A percentile compares a stretch with the other conserved stretches of the same genome.
Conservation (phyloP, 2,329 filamentous ascomycete genomes). For the Pyrenophora graminea region DNA sequence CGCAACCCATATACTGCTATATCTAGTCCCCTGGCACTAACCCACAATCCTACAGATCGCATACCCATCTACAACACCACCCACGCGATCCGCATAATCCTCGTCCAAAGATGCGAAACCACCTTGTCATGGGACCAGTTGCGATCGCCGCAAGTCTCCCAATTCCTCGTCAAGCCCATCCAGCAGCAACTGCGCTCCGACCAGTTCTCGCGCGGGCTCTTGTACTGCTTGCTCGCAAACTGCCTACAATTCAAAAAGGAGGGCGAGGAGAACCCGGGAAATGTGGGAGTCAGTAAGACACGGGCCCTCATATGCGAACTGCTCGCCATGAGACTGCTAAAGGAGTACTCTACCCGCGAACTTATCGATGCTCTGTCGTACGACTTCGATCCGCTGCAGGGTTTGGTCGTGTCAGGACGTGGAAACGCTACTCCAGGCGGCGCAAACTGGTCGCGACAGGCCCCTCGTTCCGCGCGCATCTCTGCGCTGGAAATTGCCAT, state of each 20-base stretch:
- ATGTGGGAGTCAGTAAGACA: constrained; percentile 80
- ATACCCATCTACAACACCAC: constrained; percentile 89
- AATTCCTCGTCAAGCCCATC: constrained; percentile 94
- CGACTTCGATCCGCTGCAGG: constrained; percentile 91
- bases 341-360: constrained; percentile 86
- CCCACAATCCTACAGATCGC: constrained; percentile 63
- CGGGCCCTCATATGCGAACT: constrained; percentile 89
- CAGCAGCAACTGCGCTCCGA: constrained; percentile 82
- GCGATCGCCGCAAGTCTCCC: constrained; percentile 91
- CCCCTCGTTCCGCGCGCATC: constrained; percentile 68
- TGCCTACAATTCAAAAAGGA: constrained; percentile 93
- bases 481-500: constrained; percentile 94
- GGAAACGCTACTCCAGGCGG: constrained; percentile 32
- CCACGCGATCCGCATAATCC: constrained; percentile 83
- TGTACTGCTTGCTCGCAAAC: constrained; percentile 92
- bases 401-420: constrained; percentile 61
- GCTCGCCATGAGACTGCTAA: constrained; percentile 83
- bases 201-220: constrained; percentile 82
- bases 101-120: constrained; percentile 85
- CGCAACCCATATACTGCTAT: constrained; percentile 11
- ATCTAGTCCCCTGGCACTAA: constrained; percentile 20
- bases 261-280: constrained; percentile 77
- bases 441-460: constrained; percentile 29
- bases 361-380: constrained; percentile 93
- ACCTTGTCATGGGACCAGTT: constrained; percentile 94